These are phyloP conservation scores for Plasmodium coatneyi DNA, from an alignment of 169 alveolate genomes.

Conservation along the genomic window DNA sequence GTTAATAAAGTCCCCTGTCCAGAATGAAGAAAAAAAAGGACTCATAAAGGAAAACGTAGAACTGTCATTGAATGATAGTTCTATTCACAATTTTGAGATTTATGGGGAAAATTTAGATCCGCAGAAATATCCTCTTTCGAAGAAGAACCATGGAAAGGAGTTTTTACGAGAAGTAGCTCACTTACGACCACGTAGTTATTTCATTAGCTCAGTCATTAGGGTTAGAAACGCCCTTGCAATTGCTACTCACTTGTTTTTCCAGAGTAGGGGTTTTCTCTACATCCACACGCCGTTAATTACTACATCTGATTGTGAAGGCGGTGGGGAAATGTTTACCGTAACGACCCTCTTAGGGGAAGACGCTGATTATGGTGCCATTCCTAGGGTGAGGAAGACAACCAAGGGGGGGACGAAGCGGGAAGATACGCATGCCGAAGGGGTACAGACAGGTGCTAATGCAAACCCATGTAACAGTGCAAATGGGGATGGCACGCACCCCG, in stretches of 20 bases:
- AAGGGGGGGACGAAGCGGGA: conserved; percentile 31
- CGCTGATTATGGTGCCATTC: conserved; percentile 73
- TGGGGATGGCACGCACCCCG: not conserved
- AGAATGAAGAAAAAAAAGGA: conserved; percentile 85
- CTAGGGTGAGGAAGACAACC: conserved; percentile 20
- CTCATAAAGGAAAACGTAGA: conserved; percentile 73
- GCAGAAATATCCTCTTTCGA: conserved; percentile 95
- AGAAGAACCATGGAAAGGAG: conserved; percentile 94
- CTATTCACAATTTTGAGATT: conserved; percentile 78
- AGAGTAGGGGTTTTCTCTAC: conserved; percentile 94
- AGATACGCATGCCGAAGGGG: not conserved
- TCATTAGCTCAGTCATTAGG: conserved; percentile 95
- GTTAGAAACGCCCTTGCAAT: conserved; percentile 94
- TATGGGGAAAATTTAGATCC: conserved; percentile 92
- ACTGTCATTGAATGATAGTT: conserved; percentile 77
- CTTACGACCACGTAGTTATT: conserved; percentile 96
- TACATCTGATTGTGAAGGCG: conserved; percentile 99
- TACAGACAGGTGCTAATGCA: not conserved
- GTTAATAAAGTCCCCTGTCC: conserved; percentile 94
- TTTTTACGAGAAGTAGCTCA: conserved; percentile 97
- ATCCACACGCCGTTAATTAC: conserved; percentile 99
- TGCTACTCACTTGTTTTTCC: conserved; percentile 97
- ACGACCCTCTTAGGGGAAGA: conserved; percentile 92
- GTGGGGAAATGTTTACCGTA: conserved; percentile 99
- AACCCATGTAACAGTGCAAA: not conserved